These are phyloP conservation scores for Candida methanosorbosa DNA, from an alignment of 805 yeast genomes.

Conservation along the genomic window DNA sequence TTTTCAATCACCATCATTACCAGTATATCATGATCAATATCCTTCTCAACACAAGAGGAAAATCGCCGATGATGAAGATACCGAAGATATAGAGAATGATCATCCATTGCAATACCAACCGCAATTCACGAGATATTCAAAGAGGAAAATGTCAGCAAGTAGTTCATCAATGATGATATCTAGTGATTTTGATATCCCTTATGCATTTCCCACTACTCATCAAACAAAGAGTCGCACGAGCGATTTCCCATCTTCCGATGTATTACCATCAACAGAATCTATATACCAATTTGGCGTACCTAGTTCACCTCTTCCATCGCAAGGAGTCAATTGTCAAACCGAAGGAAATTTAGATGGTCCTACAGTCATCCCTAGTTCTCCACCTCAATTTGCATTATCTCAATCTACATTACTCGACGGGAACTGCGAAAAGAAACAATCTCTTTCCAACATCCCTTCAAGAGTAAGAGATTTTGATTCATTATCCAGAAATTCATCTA, in stretches of 20 bases:
- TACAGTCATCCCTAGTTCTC: constrained; percentile 18
- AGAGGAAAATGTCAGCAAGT: constrained; percentile 4
- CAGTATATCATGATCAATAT: too few relatives aligned
- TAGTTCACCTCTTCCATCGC: constrained; percentile 20
- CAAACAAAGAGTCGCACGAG: constrained; percentile 7
- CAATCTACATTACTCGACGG: too few relatives aligned
- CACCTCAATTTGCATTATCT: constrained; percentile 12
- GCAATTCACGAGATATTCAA: too few relatives aligned
- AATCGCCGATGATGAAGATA: too few relatives aligned
- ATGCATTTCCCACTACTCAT: not conserved
- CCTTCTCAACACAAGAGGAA: too few relatives aligned
- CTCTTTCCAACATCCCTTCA: too few relatives aligned
- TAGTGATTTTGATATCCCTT: constrained; percentile 3
- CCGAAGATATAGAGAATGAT: too few relatives aligned
- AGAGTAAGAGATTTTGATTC: not conserved
- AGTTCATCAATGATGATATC: too few relatives aligned
- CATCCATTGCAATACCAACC: too few relatives aligned
- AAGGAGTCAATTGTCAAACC: constrained; percentile 1
- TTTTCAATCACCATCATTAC: too few relatives aligned
- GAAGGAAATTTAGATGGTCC: not conserved
- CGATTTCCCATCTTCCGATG: constrained; percentile 4
- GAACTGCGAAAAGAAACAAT: too few relatives aligned
- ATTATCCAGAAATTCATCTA: constrained; percentile 10
- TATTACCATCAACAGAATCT: constrained; percentile 7
- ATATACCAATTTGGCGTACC: constrained; percentile 31